These are phyloP conservation scores for Annulohypoxylon bovei DNA, from an alignment of 495 filamentous ascomycete species.

Conservation along the genomic window DNA sequence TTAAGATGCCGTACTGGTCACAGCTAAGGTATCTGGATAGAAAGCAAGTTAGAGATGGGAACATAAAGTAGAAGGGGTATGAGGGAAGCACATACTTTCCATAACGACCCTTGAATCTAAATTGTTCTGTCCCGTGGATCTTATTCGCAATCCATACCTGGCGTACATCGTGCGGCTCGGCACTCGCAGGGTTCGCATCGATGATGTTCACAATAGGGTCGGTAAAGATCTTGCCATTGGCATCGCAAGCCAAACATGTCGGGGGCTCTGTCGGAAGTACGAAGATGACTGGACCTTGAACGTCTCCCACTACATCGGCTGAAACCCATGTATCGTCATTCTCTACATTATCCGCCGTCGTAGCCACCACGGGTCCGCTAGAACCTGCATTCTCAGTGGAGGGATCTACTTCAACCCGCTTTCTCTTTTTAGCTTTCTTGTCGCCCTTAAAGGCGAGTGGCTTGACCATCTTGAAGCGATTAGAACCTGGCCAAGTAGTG, in stretches of 20 bases:
- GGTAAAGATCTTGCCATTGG: constrained; percentile 83
- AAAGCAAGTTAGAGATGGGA: constrained; percentile 48
- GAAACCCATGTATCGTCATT: constrained; percentile 91
- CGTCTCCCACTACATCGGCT: constrained; percentile 76
- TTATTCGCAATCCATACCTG: constrained; percentile 94
- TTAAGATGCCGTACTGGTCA: constrained; percentile 82
- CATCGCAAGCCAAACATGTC: constrained; percentile 82
- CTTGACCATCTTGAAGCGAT: constrained; percentile 69
- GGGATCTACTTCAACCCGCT: constrained; percentile 63
- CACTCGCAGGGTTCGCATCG: constrained; percentile 77
- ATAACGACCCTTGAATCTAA: constrained; percentile 87
- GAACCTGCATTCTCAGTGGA: constrained; percentile 49
- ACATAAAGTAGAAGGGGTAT: not conserved
- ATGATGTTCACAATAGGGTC: constrained; percentile 83
- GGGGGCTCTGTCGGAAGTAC: constrained; percentile 75
- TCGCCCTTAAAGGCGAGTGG: constrained; percentile 95
- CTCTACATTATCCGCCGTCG: constrained; percentile 51
- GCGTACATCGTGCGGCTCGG: constrained; percentile 92
- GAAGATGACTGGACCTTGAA: constrained; percentile 85
- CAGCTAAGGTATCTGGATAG: constrained; percentile 72
- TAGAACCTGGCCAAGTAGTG: too few relatives aligned
- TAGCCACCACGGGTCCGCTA: constrained; percentile 47
- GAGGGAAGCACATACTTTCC: constrained; percentile 68
- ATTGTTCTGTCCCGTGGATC: constrained; percentile 81
- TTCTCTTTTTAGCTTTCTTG: constrained; percentile 92